Evolutionary conservation across 225 moss, liverwort and hornwort genomes (phyloP), one percentile per base, ranked within the genome.

Genomic region (Pseudoscleropodium purum): DNA sequence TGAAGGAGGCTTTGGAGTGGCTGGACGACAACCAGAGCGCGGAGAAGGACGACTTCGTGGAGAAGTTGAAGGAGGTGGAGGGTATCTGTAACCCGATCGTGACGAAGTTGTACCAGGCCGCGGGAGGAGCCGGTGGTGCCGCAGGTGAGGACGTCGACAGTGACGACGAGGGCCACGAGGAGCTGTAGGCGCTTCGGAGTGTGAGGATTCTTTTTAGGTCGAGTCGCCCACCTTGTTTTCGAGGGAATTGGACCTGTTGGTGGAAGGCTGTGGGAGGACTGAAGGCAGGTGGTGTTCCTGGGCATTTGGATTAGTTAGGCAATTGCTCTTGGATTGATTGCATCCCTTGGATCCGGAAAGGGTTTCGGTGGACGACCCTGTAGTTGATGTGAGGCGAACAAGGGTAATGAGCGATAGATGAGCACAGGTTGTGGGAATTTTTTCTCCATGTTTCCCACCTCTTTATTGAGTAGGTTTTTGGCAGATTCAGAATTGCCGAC

Each of bases 1-100:
- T 94, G 94, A 91, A 94, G 90, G 94, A 94, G 90, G 92, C 91
- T 6, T 49, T 94, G 86, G 92, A 94, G 78, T 93, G 92, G 92
- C 85, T 93, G 89, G 74, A 86, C 62, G 85, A 86, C 62, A 86
- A 86, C 75, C 85, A 86, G 85, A 86, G 85, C 75, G 75, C 85
- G 12, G 75, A 86, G 61, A 86, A 86, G 85, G 85, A 86, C 25
- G 75, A 86, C 85, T 86, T 86, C 49, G 47, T 37, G 75, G 85
- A 86, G 75, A 86, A 86, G 75, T 47, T 86, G 60, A 86, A 86
- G 85, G 85, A 86, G 47, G 85, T 86, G 36, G 85, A 86, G 61
- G 85, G 85, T 8, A 62, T 75, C 13, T 86, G 85, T 47, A 86
- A 75, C 36, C 85, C 75, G 19, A 86, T 86, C 36, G 85, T 86